Conservation (phyloP, 163 green algal genomes). For the Trebouxiophyceae sp. region DNA sequence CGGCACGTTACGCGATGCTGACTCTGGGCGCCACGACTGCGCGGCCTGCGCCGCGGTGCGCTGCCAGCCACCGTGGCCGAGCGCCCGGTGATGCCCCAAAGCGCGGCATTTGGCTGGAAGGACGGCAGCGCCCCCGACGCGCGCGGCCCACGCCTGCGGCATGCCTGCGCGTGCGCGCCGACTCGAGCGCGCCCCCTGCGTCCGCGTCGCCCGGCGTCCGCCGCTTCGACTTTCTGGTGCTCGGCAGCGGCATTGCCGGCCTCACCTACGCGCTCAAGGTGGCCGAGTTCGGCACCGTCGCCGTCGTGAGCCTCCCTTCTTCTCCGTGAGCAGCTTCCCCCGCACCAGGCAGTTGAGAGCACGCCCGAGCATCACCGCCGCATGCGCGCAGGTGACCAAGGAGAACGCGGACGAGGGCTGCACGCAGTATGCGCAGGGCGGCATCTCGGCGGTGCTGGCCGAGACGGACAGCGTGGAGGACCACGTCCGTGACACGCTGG, state of each 20-base stretch:
- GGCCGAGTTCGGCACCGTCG: slow-evolving; percentile 19
- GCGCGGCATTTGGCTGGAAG: neutral
- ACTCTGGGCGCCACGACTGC: neutral
- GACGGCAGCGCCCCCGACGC: neutral
- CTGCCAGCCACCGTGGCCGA: neutral
- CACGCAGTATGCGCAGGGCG: slow-evolving; percentile 94
- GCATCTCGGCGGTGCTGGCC: slow-evolving; percentile 92
- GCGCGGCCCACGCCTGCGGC: neutral
- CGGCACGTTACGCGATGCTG: slow-evolving; percentile 4
- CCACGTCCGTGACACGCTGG: slow-evolving; percentile 93
- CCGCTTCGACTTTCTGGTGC: slow-evolving; percentile 84
- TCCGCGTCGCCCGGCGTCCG: slow-evolving; percentile 1
- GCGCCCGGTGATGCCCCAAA: neutral
- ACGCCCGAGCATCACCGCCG: too few relatives aligned
- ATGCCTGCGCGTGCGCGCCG: neutral
- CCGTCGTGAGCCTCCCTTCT: slow-evolving; percentile 2
- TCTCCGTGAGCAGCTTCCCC: too few relatives aligned
- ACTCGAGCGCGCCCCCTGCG: neutral
- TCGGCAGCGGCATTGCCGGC: slow-evolving; percentile 94
- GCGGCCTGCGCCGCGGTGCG: neutral
- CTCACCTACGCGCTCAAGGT: slow-evolving; percentile 93
- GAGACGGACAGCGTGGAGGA: slow-evolving; percentile 70
- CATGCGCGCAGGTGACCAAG: slow-evolving; percentile 92
- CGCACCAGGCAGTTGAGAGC: too few relatives aligned
- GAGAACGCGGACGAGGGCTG: slow-evolving; percentile 75